Conservation (phyloP, 352 stramenopile species). For the Globisporangium nunn region DNA sequence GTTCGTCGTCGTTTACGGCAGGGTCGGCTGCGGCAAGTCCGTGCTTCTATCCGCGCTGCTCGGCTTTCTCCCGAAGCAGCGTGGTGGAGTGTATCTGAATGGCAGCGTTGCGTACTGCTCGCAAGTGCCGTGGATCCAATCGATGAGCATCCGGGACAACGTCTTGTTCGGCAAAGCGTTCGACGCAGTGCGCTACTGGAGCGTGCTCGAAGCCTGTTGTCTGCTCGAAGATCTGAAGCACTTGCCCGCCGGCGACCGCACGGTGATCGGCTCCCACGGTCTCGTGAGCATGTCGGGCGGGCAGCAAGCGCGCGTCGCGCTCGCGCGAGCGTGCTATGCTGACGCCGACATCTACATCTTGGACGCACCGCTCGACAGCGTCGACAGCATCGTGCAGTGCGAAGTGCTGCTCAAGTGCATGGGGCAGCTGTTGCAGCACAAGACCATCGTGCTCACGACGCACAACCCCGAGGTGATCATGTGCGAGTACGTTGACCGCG, state of each 20-base stretch:
- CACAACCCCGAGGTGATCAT: constrained; percentile 46
- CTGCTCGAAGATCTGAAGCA: constrained; percentile 31
- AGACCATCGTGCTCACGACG: constrained; percentile 45
- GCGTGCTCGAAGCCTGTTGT: constrained; percentile 54
- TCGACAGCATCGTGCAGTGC: constrained; percentile 53
- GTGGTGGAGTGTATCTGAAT: constrained; percentile 29
- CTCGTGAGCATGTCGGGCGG: constrained; percentile 45
- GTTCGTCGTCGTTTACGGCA: constrained; percentile 50
- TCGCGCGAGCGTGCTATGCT: constrained; percentile 48
- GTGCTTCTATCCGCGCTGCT: constrained; percentile 45
- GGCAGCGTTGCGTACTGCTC: constrained; percentile 73
- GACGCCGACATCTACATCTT: constrained; percentile 50
- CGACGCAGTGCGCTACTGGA: constrained; percentile 54
- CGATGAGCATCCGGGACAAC: constrained; percentile 94
- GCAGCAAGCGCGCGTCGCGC: constrained; percentile 44
- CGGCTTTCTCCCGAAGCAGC: constrained; percentile 33
- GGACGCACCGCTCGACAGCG: constrained; percentile 43
- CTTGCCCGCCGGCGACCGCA: constrained; percentile 52
- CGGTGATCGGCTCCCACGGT: constrained; percentile 36
- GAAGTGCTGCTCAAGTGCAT: constrained; percentile 56
- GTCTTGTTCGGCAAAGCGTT: constrained; percentile 92
- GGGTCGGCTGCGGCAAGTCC: constrained; percentile 59
- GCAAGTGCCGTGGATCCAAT: constrained; percentile 95
- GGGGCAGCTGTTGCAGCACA: constrained; percentile 35
- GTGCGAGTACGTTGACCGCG: constrained; percentile 35